Base-by-base conservation (phyloP, 2,329 filamentous ascomycete species). In the Myotisia sp. region DNA sequence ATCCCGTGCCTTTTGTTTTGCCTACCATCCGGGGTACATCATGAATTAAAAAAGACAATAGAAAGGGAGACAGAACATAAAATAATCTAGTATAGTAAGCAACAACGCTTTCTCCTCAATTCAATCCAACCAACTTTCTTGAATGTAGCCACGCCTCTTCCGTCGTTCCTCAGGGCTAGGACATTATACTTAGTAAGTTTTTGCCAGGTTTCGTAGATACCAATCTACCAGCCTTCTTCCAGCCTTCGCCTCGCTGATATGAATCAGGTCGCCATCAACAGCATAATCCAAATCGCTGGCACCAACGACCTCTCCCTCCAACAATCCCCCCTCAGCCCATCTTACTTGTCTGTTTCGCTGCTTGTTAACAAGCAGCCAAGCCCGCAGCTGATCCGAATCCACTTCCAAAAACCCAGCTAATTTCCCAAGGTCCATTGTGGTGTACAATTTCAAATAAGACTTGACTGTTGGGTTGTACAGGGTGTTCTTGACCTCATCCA, bases 401-500 rank as follows among this genome's bases (percentile, higher is more conserved):
- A 94, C 84, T 52, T 95, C 90, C 36, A 98, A 72, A 74, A 98
- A 98, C 40, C 86, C 86, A 42, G 90, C 84, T 42, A 98, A 76
- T 68, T 98, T 98, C 69, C 87, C 90, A 43, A 98, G 70, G 53
- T 98, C 90, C 87, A 98, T 95, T 48, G 90, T 98, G 29, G 90
- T 95, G 75, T 98, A 98, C 37, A 98, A 79, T 58, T 92, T 90
- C 47, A 98, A 75, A 69, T 98, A 98, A 42, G 86, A 94, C 71
- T 92, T 93, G 59, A 98, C 81, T 29, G 86, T 94, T 28, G 90
- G 90, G 59, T 83, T 87, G 76, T 76, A 92, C 74, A 98, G 90
- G 64, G 92, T 95, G 64, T 84, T 94, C 76, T 92, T 93, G 61
- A 98, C 87, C 68, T 98, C 90, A 49, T 94, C 86, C 87, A 98